Evolutionary conservation across 139 green algal species (phyloP), one percentile per base, ranked within the genome.

Genomic region (Chlamydomonas applanata): DNA sequence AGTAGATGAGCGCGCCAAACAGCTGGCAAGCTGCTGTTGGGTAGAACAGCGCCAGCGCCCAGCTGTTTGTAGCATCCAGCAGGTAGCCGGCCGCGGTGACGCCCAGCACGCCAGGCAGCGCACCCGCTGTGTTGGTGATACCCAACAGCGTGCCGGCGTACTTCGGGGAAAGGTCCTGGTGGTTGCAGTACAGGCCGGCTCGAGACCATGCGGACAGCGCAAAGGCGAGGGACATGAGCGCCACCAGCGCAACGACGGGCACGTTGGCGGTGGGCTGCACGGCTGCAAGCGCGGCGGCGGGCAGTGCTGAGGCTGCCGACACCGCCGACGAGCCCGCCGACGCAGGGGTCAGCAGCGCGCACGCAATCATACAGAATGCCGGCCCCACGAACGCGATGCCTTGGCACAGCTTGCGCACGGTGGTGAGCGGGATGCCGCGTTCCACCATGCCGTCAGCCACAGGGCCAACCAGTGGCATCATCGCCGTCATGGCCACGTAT

Each of bases 121-220:
- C 93, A 35, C 94, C 95, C 0, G 83, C 77, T 0, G 94, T 98
- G 87, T 98, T 98, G 66, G 92, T 98, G 68, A 98, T 89, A 35
- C 93, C 95, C 69, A 99, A 87, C 68, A 99, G 86, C 0, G 98
- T 75, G 25, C 85, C 83, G 27, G 82, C 82, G 82, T 98, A 97
- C 44, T 91, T 90, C 1, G 92, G 92, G 0, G 91, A 97, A 69
- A 99, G 79, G 83, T 99, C 95, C 56, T 95, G 90, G 79, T 99
- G 95, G 82, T 98, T 98, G 84, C 92, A 98, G 88, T 98, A 99
- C 69, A 99, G 86, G 0, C 95, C 95, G 19, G 90, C 89, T 27
- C 95, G 81, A 14, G 85, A 92, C 81, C 94, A 96, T 29, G 84
- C 88, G 1, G 87, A 85, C 53, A 98, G 81, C 1, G 90, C 92